Percentiles rank a stretch among this genome's conserved stretches.
Conservation (phyloP, 768 basidiomycete species). For the Suillus luteus region DNA sequence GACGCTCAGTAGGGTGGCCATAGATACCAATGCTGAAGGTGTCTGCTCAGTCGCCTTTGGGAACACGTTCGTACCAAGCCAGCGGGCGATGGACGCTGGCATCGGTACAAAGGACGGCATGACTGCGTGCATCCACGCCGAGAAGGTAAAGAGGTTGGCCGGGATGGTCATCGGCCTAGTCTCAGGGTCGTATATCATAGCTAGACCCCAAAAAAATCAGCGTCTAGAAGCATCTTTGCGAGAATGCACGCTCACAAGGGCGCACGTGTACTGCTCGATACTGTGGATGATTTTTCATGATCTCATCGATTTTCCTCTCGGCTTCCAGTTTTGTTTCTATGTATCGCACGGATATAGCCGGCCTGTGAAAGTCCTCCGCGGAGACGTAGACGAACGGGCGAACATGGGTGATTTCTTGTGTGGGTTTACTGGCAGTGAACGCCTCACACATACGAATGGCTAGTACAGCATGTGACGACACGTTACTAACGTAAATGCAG, state of each 20-base stretch:
- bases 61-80: slow-evolving; percentile 40
- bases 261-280: slow-evolving; percentile 81
- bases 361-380: slow-evolving; percentile 84
- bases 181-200: slow-evolving; percentile 95
- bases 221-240: background rate
- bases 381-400: slow-evolving; percentile 91
- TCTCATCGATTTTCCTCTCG: slow-evolving; percentile 64
- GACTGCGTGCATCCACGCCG: slow-evolving; percentile 70
- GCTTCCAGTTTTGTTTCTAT: slow-evolving; percentile 94
- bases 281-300: slow-evolving; percentile 44
- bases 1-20: slow-evolving; percentile 77
- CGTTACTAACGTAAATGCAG: background rate
- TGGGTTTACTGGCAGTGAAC: slow-evolving; percentile 55
- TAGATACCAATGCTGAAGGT: slow-evolving; percentile 56
- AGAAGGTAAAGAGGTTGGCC: slow-evolving; percentile 80
- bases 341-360: slow-evolving; percentile 82
- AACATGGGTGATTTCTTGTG: slow-evolving; percentile 28
- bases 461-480: slow-evolving; percentile 27
- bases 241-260: slow-evolving; percentile 66
- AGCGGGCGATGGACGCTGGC: slow-evolving; percentile 62
- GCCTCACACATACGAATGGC: slow-evolving; percentile 79
- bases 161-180: slow-evolving; percentile 85
- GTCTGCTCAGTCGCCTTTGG: slow-evolving; percentile 23
- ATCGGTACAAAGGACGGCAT: slow-evolving; percentile 58
- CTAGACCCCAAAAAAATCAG: slow-evolving; percentile 40